phyloP scores from a whole-genome alignment of 345 rosid genomes.

The Populus tremula region DNA sequence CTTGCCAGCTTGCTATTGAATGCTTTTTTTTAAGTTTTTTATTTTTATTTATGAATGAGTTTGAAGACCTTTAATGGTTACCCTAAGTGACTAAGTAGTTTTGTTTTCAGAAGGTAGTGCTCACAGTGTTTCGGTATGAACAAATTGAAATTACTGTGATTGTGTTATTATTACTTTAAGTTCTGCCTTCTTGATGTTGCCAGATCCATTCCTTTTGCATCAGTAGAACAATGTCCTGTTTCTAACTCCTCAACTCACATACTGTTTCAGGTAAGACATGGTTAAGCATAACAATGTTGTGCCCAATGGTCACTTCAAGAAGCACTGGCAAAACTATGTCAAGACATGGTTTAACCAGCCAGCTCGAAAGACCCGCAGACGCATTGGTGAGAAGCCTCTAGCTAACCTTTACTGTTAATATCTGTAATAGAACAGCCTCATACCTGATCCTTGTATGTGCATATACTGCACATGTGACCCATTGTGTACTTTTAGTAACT shows the following conservation, averaged over 20 bases:
- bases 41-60: neutral
- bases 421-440: too few relatives aligned
- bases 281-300: slow-evolving; percentile 58
- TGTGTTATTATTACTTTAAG: neutral
- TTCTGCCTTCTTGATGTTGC: neutral
- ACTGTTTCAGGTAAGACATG: slow-evolving; percentile 40
- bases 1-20: neutral
- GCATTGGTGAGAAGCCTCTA: slow-evolving; percentile 29
- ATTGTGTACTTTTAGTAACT: neutral
- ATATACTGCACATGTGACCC: too few relatives aligned
- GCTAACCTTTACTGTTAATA: neutral
- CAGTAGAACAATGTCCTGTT: neutral
- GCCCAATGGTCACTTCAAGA: slow-evolving; percentile 37
- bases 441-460: neutral
- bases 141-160: neutral
- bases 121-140: neutral
- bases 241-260: neutral
- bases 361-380: slow-evolving; percentile 66
- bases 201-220: neutral
- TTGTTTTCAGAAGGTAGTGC: neutral
- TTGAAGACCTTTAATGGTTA: neutral
- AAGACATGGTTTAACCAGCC: slow-evolving; percentile 94
- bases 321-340: slow-evolving; percentile 82
- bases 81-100: neutral
- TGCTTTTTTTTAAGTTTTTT: neutral